These are phyloP conservation scores for Trichoderma atrobrunneum DNA, from an alignment of 2,329 filamentous ascomycete genomes.

Conservation along the genomic window DNA sequence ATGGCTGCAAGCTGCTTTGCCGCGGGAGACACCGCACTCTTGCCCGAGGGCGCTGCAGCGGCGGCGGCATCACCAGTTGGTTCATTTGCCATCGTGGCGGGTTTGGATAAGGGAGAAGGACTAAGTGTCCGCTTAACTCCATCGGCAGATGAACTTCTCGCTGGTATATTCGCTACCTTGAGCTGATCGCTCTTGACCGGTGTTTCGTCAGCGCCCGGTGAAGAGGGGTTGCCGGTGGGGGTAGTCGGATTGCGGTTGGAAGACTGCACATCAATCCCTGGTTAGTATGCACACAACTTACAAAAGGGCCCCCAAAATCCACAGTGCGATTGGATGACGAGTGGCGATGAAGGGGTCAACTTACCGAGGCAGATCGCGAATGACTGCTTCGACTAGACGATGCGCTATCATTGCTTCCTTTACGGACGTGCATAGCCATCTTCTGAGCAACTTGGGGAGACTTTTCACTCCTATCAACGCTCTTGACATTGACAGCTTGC, in stretches of 20 bases:
- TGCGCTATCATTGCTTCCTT: constrained; percentile 64
- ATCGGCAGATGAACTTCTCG: constrained; percentile 63
- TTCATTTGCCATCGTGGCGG: constrained; percentile 60
- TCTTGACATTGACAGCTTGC: background rate
- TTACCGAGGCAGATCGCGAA: constrained; percentile 65
- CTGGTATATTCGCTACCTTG: constrained; percentile 56
- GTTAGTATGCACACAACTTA: constrained; percentile 44
- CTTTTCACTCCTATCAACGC: background rate
- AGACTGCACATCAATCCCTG: constrained; percentile 48
- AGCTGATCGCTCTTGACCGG: constrained; percentile 51
- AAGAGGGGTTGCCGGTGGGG: constrained; percentile 54
- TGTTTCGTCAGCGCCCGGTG: constrained; percentile 46
- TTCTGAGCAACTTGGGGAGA: constrained; percentile 8
- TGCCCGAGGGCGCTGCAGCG: constrained; percentile 32
- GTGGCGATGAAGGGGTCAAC: constrained; percentile 37
- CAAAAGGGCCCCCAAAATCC: constrained; percentile 3
- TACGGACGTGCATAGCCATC: constrained; percentile 37
- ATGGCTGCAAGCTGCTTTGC: constrained; percentile 84
- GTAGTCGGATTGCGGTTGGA: constrained; percentile 56
- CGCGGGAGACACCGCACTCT: constrained; percentile 62
- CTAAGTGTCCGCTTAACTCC: constrained; percentile 62
- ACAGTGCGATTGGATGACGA: constrained; percentile 44
- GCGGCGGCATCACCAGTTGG: constrained; percentile 40
- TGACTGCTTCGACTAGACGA: constrained; percentile 56
- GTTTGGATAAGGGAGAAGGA: constrained; percentile 73